Conservation (phyloP, 177 flowering plant genomes). For the Vitis hybrid region DNA sequence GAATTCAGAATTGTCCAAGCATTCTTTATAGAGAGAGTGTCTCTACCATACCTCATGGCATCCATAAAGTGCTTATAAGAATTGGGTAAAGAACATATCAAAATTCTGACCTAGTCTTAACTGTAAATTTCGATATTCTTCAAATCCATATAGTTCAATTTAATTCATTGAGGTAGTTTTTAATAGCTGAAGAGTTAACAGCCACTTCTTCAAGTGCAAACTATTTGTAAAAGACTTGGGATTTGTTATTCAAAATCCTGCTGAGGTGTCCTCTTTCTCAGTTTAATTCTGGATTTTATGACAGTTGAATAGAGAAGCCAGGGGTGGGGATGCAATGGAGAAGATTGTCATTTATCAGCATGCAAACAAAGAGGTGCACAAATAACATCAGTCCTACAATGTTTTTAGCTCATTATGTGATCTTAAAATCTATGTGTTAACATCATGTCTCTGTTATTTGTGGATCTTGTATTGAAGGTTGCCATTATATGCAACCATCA, state of each 20-base stretch:
- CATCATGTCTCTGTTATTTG: background rate
- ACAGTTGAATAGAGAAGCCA: slow-evolving; percentile 66
- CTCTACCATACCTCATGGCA: no score
- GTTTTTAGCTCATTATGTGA: background rate
- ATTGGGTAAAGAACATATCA: no score
- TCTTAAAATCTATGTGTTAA: background rate
- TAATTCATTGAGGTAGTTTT: no score
- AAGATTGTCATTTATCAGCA: slow-evolving; percentile 67
- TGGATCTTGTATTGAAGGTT: slow-evolving; percentile 55
- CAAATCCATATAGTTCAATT: no score
- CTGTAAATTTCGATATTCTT: no score
- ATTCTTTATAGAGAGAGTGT: no score
- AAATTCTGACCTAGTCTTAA: no score
- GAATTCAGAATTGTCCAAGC: no score
- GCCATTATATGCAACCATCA: slow-evolving; percentile 99
- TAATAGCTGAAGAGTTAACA: no score
- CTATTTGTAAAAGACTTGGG: background rate
- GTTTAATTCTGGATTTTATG: slow-evolving; percentile 13
- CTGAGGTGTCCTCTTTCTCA: background rate
- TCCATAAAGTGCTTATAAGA: no score
- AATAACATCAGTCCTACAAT: background rate
- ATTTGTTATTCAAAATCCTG: background rate
- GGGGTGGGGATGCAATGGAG: slow-evolving; percentile 65
- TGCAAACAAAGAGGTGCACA: slow-evolving; percentile 88
- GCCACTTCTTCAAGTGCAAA: no score